Conservation (phyloP, 2,329 filamentous ascomycete species). For the Exophiala alcalophila region DNA sequence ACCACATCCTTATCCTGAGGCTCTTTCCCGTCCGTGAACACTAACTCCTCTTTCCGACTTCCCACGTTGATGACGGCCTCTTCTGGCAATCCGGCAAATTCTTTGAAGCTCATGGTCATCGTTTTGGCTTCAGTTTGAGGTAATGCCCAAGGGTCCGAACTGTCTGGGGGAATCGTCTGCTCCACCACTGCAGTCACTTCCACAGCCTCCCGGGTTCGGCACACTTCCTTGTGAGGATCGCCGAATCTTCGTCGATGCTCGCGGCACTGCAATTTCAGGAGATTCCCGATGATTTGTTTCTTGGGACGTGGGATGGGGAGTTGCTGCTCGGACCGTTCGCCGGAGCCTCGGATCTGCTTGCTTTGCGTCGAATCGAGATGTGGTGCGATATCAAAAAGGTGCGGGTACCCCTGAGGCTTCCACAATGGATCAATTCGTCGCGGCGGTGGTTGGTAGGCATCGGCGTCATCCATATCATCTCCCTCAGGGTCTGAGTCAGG, state of each 20-base stretch:
- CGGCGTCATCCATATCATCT: slow-evolving; percentile 5
- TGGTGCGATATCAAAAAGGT: slow-evolving; percentile 14
- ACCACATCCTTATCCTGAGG: background rate
- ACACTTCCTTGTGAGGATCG: slow-evolving; percentile 23
- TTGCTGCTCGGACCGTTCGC: too few relatives aligned
- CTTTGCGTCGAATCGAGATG: slow-evolving; percentile 1
- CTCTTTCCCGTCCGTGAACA: slow-evolving; percentile 20
- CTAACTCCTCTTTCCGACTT: slow-evolving; percentile 18
- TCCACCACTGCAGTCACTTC: slow-evolving; percentile 14
- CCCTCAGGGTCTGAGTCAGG: slow-evolving; percentile 20
- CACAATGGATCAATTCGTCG: slow-evolving; percentile 10
- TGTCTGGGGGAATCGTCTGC: slow-evolving; percentile 3
- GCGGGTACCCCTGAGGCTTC: slow-evolving; percentile 7
- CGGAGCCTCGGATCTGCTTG: too few relatives aligned
- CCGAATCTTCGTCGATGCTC: slow-evolving; percentile 14
- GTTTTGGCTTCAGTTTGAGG: slow-evolving; percentile 7
- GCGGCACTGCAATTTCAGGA: slow-evolving; percentile 18
- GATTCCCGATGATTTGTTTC: slow-evolving; percentile 16
- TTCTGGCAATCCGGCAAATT: slow-evolving; percentile 24
- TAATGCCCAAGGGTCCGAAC: background rate
- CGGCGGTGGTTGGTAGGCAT: background rate
- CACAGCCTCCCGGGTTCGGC: slow-evolving; percentile 4
- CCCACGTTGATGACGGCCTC: slow-evolving; percentile 15
- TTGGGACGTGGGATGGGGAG: too few relatives aligned
- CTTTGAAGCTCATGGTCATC: slow-evolving; percentile 19